These are phyloP conservation scores for Solanum paucissectum DNA, from an alignment of 257 asterid species.

Conservation along the genomic window DNA sequence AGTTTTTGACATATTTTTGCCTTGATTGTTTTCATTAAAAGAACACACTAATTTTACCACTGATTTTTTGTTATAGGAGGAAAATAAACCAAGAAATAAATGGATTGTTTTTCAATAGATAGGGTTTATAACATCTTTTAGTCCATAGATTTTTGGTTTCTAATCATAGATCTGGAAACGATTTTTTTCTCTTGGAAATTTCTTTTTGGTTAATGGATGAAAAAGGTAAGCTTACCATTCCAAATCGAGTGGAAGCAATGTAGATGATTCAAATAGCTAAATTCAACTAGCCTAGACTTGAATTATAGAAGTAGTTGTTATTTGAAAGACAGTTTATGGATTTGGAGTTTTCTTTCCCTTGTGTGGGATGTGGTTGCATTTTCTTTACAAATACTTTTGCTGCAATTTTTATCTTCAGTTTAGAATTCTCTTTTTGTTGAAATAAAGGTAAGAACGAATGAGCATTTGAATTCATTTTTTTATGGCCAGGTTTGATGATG, in stretches of 20 bases:
- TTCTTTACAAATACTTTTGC: background rate
- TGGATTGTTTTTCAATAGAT: no score
- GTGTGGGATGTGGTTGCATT: background rate
- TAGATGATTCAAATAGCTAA: background rate
- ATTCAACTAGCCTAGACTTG: no score
- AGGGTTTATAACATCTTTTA: background rate
- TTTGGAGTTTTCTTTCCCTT: background rate
- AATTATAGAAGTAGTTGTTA: background rate
- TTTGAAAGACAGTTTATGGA: background rate
- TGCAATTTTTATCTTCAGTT: background rate
- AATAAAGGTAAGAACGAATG: background rate
- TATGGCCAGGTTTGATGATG: no score
- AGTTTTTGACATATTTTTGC: no score
- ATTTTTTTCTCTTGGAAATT: background rate
- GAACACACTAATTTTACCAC: no score
- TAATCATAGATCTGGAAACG: background rate
- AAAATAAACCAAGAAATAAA: no score
- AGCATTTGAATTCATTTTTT: no score
- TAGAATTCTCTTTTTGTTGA: background rate
- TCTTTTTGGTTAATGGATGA: background rate
- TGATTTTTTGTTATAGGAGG: no score
- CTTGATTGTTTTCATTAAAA: no score
- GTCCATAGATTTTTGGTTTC: background rate
- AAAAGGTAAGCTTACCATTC: background rate
- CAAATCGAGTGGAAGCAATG: background rate